Evolutionary conservation across 1,139 yeast species (phyloP), one percentile per base, ranked within the genome.

Genomic region (Taphrina confusa): DNA sequence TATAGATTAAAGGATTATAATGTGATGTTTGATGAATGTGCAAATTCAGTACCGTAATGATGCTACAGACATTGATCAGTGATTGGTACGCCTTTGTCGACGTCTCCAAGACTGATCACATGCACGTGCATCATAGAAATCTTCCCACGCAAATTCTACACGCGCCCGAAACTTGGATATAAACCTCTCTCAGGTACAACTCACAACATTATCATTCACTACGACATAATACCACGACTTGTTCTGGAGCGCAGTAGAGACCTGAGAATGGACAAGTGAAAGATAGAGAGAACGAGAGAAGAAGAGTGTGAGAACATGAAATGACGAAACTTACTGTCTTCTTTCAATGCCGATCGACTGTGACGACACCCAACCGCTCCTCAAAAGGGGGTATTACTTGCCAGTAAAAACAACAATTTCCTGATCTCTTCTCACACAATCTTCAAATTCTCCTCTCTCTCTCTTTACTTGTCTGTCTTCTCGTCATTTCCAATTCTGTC

Each of bases 291-390:
- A 37, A 25, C 18, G 25, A 18, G 25, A 27, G 50, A 45, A 44
- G 33, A 27, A 22, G 33, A 27, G 14, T 6, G 25, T 12, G 33
- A 36, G 25, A 33, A 49, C 23, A 18, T 27, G 58, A 54, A 28
- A 44, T 54, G 58, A 54, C 58, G 58, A 54, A 44, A 54, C 16
- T 30, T n/a, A 44, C 58, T 33, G 58, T 54, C 58, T 54, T 54
- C 58, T 54, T 54, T 54, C 58, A 44, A 16, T 44, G 45, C 58
- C 58, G 44, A 54, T 54, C 58, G 58, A 54, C 58, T 31, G 45
- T 54, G 58, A 54, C 58, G 58, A 54, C 58, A 54, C 58, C 51
- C 25, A 54, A 36, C 25, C 28, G 58, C 58, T 39, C 22, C 27
- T 34, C 34, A 31, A 14, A 23, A 37, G 44, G 45, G 58, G 49